phyloP scores from a whole-genome alignment of 192 early-diverging fungal species.

The Rhizophagus clarus region DNA sequence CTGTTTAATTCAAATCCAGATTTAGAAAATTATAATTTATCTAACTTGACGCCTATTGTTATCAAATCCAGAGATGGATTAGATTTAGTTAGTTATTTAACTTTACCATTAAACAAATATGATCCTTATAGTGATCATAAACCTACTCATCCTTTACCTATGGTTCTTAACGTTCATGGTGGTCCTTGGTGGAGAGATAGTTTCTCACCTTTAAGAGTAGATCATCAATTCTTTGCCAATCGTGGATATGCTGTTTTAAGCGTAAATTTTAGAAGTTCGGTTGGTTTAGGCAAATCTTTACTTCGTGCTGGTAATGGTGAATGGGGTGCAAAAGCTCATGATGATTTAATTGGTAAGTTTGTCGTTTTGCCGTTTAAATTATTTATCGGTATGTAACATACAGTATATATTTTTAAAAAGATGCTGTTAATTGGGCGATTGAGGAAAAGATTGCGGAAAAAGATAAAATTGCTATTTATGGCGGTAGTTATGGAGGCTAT shows the following conservation, averaged over 20 bases:
- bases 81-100: conserved; percentile 38
- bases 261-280: conserved; percentile 42
- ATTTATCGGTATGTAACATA: no score
- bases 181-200: conserved; percentile 43
- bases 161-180: conserved; percentile 41
- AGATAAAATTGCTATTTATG: conserved; percentile 45
- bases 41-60: conserved; percentile 36
- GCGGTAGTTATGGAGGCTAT: conserved; percentile 47
- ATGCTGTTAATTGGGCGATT: conserved; percentile 45
- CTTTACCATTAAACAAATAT: conserved; percentile 29
- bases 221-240: conserved; percentile 41
- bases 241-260: conserved; percentile 44
- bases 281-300: conserved; percentile 40
- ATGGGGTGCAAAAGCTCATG: conserved; percentile 45
- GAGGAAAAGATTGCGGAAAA: conserved; percentile 31
- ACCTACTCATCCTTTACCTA: conserved; percentile 33
- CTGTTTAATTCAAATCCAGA: neutral
- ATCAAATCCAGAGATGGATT: conserved; percentile 41
- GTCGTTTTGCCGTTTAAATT: no score
- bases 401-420: neutral
- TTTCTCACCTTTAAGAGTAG: neutral
- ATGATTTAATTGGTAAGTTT: conserved; percentile 37
- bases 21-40: conserved; percentile 29
- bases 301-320: conserved; percentile 33
- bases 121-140: conserved; percentile 29